Evolutionary conservation across 1,284 basidiomycete species (phyloP).

Genomic region (Cryptococcus sp.): DNA sequence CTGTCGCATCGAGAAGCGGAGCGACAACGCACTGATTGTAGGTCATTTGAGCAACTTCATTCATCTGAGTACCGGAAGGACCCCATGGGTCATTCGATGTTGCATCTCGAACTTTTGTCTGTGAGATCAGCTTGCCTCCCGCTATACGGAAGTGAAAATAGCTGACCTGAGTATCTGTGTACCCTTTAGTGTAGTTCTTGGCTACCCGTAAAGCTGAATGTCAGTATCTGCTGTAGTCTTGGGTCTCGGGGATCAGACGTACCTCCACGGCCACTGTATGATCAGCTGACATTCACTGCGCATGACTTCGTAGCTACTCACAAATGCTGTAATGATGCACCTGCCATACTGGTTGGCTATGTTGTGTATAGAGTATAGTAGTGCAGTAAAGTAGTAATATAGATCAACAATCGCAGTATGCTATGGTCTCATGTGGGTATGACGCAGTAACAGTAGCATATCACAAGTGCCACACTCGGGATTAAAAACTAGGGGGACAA

Average conservation of each 20-base stretch:
- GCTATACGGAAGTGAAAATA: neutral
- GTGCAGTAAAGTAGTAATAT: neutral
- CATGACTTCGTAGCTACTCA: conserved; percentile 19
- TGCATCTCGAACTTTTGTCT: conserved; percentile 93
- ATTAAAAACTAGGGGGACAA: conserved; percentile 1
- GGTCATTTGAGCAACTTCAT: conserved; percentile 94
- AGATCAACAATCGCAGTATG: neutral
- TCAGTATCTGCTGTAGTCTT: neutral
- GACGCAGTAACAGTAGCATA: too few species aligned
- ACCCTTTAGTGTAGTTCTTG: conserved; percentile 92
- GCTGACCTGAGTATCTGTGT: conserved; percentile 66
- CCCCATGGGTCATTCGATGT: conserved; percentile 99
- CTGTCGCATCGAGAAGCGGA: neutral
- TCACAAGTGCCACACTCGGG: neutral
- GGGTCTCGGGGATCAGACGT: conserved; percentile 9
- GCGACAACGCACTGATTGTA: conserved; percentile 86
- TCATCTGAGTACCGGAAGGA: conserved; percentile 97
- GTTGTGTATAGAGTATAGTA: too few species aligned
- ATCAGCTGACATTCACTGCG: conserved; percentile 4
- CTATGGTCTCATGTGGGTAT: too few species aligned
- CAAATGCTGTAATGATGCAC: conserved; percentile 42
- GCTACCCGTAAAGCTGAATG: conserved; percentile 67
- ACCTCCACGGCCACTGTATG: conserved; percentile 45
- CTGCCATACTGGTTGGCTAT: conserved; percentile 21
- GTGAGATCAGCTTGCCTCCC: conserved; percentile 26